Base-by-base conservation (phyloP, 2,329 filamentous ascomycete genomes). In the Monilinia laxa region DNA sequence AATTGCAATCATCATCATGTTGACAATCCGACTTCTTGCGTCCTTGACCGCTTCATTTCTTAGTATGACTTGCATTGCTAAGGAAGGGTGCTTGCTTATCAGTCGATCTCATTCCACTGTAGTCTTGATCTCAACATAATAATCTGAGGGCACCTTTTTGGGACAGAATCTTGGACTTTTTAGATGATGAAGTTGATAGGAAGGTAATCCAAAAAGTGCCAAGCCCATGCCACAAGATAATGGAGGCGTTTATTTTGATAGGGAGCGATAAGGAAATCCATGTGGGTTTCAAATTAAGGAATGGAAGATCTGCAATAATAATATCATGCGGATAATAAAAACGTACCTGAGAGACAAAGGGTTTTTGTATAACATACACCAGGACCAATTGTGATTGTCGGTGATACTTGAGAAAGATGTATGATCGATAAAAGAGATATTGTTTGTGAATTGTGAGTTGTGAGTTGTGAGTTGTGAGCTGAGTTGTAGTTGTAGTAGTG, bases 1-100 rank as follows among this genome's bases (percentile, higher is more conserved):
- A 51, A 49, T 42, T 20, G 40, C 6, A 3, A 35, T 35, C 31
- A 35, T 35, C 31, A 45, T 53, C 63, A 45, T 53, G 20, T 40
- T 58, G 42, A 64, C 55, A 40, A 25, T 53, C 35, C 45, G 28
- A 53, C 64, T 65, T 45, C 35, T 53, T 7, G 47, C 60, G 60
- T 65, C 64, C 64, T 66, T 66, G 58, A 66, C 64, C 64, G 64
- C 64, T 55, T 63, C 51, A 28, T 49, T 20, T 23, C 40, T 42
- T 14, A 31, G 18, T n/a, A 54, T 63, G 40, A 62, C 45, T 25
- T 64, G 63, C 63, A 65, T 65, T 47, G 31, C 55, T 56, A 49
- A 49, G 9, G 40, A 11, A n/a, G 51, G 23, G 47, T 55, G 57
- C 28, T 38, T 63, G 64, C 64, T 66, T 66, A 66, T 66, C 64